Base-by-base conservation (phyloP, 108 stramenopile species). In the Mayamaea pseudoterrestris region DNA sequence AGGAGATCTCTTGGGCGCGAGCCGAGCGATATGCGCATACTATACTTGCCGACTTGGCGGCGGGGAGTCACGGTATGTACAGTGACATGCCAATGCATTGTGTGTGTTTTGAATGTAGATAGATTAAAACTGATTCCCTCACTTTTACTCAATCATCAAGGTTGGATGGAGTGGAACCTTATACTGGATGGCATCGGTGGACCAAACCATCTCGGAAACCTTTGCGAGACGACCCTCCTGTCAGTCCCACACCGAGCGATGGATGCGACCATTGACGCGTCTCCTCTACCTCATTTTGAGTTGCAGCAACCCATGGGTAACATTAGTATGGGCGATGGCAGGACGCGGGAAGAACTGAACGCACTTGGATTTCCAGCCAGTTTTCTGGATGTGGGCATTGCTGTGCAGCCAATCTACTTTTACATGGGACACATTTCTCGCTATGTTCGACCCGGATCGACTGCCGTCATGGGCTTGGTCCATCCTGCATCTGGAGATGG, bases 1-100 rank as follows among this genome's bases (percentile, higher is more conserved):
- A 78, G 30, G 61, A 66, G 31, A 63, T 85, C 40, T 76, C 65
- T 21, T 90, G 81, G 80, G 65, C 70, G 1, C 65, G 93, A 6
- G 88, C 93, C 0, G 82, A 91, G 54, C 83, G 91, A 44, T 80
- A 90, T 50, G 92, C 76, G 3, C 96, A 97, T 60, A 78, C 93
- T 5, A 76, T 97, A 35, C 52, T 97, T 36, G 83, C 88, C 20
- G 96, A 95, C 64, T 59, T 97, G 54, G 83, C 80, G 29, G 84
- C 80, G 32, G 83, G 89, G 18, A 89, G 90, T 54, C 68, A 81
- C 31, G 93, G n/a, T n/a, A n/a, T n/a, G n/a, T n/a, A n/a, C n/a
- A n/a, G 86, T 2, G 92, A 90, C 76, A 74, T 90, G 34, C 87
- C 90, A 69, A 92, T 92, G 94, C 93, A 95, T 55, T 31, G 92